Percentiles rank a stretch among this genome's conserved stretches.
These are phyloP conservation scores for Chrysopogon serrulatus DNA, from an alignment of 176 grass and related monocot species.

Conservation along the genomic window DNA sequence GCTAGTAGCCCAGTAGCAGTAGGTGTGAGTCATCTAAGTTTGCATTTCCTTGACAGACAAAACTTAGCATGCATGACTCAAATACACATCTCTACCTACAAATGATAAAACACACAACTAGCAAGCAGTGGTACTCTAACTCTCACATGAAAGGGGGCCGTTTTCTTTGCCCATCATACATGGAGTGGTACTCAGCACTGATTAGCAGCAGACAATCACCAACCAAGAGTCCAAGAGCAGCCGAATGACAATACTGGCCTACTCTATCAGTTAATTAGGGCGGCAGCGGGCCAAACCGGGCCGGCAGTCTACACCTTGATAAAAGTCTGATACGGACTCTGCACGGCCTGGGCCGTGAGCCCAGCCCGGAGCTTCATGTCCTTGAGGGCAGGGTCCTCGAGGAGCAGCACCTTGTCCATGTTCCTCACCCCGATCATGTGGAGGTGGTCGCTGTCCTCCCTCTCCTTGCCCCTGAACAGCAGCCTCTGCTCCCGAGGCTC, in stretches of 20 bases:
- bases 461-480: constrained; percentile 91
- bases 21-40: not conserved
- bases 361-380: constrained; percentile 61
- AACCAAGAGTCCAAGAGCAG: not conserved
- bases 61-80: not conserved
- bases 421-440: constrained; percentile 94
- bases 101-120: not conserved
- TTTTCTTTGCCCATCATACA: constrained; percentile 10
- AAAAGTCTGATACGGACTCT: not conserved
- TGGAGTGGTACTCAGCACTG: constrained; percentile 18
- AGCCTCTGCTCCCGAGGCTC: constrained; percentile 85
- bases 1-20: not conserved
- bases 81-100: not conserved
- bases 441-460: constrained; percentile 79
- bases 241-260: not conserved
- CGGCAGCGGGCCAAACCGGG: not conserved
- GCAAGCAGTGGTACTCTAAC: not conserved
- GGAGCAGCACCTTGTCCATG: constrained; percentile 76
- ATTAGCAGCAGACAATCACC: not conserved
- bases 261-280: constrained; percentile 16
- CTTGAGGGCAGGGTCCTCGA: constrained; percentile 89
- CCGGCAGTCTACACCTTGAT: constrained; percentile 7
- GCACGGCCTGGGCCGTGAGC: not conserved
- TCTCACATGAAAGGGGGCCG: not conserved
- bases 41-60: not conserved